Conservation (phyloP, 495 filamentous ascomycete genomes). For the Terfezia claveryi region DNA sequence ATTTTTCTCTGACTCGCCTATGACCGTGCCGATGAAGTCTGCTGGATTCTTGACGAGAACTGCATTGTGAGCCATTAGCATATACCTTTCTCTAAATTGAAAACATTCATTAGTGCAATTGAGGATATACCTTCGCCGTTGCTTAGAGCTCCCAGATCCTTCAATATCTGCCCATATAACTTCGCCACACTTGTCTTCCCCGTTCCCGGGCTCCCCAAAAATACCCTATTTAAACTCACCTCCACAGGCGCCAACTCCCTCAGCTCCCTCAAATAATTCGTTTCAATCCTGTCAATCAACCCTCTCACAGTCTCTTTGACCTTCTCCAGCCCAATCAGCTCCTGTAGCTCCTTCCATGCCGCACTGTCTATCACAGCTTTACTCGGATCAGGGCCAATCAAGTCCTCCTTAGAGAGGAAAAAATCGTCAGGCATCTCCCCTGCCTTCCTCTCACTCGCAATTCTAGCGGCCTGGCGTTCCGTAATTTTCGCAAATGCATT, state of each 20-base stretch:
- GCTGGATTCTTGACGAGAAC: conserved; percentile 49
- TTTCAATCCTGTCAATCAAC: conserved; percentile 29
- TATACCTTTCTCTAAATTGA: conserved; percentile 2
- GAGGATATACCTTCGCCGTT: conserved; percentile 36
- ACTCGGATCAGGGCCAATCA: conserved; percentile 39
- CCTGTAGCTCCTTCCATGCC: conserved; percentile 35
- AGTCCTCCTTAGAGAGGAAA: conserved; percentile 30
- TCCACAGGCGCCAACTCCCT: conserved; percentile 26
- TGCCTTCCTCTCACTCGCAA: conserved; percentile 23
- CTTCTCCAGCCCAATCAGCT: conserved; percentile 30
- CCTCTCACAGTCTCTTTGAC: conserved; percentile 34
- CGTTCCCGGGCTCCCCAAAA: conserved; percentile 47
- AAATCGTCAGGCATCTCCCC: conserved; percentile 17
- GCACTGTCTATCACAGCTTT: conserved; percentile 22
- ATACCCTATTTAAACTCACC: conserved; percentile 46
- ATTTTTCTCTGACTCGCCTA: conserved; percentile 46
- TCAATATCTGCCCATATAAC: conserved; percentile 44
- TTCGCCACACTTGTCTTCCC: conserved; percentile 62
- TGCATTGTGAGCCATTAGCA: conserved; percentile 4
- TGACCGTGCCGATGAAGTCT: conserved; percentile 42
- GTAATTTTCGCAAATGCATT: conserved; percentile 29
- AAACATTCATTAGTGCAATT: background rate
- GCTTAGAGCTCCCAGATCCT: conserved; percentile 34
- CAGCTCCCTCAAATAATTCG: conserved; percentile 34
- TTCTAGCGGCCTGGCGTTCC: conserved; percentile 32